Evolutionary conservation across 805 yeast genomes (phyloP).

Genomic region (Schwanniomyces sp.): DNA sequence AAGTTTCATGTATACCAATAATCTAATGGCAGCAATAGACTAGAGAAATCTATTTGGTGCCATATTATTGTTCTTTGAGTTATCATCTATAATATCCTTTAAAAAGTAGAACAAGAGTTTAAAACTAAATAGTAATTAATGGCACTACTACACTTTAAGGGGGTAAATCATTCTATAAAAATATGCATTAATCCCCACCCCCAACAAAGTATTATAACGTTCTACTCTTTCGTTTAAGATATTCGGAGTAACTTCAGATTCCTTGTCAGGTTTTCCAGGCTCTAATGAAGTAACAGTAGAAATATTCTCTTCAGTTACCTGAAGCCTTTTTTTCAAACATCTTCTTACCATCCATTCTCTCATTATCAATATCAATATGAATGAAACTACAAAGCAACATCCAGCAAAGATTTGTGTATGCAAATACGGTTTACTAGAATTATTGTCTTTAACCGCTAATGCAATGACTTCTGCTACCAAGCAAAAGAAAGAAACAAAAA

Average conservation of each 20-base stretch:
- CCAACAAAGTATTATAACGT: constrained; percentile 15
- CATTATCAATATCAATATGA: constrained; percentile 43
- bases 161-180: constrained; percentile 21
- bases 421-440: constrained; percentile 44
- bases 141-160: constrained; percentile 9
- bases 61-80: no score
- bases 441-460: constrained; percentile 37
- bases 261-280: constrained; percentile 3
- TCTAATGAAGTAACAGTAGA: neutral
- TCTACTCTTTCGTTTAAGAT: constrained; percentile 15
- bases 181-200: constrained; percentile 5
- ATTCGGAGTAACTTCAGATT: constrained; percentile 8
- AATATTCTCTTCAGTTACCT: constrained; percentile 1
- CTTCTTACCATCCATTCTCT: constrained; percentile 49
- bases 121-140: no score
- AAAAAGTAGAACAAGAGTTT: no score
- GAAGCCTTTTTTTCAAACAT: constrained; percentile 21
- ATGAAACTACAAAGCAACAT: constrained; percentile 41
- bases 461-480: constrained; percentile 57
- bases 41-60: no score
- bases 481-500: constrained; percentile 29
- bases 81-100: no score
- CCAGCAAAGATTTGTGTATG: constrained; percentile 66
- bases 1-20: no score
- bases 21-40: no score